A percentile compares a stretch with the other conserved stretches of the same genome.
Conservation (phyloP, 2,329 filamentous ascomycete species). For the Pyrenochaeta sp. region DNA sequence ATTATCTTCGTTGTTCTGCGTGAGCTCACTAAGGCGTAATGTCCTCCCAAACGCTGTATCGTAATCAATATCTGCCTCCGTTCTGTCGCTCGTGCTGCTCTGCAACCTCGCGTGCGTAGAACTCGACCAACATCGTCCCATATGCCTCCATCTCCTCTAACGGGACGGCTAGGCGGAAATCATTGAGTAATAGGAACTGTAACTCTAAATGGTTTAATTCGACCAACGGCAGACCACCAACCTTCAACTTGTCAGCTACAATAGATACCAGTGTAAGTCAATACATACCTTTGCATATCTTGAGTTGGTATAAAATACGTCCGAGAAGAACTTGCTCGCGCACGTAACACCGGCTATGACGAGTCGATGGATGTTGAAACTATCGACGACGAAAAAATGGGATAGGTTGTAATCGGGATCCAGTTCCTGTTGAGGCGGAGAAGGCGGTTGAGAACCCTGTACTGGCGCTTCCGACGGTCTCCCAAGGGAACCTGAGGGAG, state of each 20-base stretch:
- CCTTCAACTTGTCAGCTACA: conserved; percentile 62
- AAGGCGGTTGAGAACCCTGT: conserved; percentile 44
- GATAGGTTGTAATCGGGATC: conserved; percentile 64
- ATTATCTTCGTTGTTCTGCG: background rate
- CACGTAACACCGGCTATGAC: conserved; percentile 98
- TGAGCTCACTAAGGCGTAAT: background rate
- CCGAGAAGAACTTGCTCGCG: conserved; percentile 98
- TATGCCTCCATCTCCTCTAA: conserved; percentile 97
- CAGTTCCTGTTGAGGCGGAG: conserved; percentile 49
- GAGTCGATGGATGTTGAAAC: conserved; percentile 96
- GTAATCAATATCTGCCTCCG: conserved; percentile 20
- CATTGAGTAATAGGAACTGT: conserved; percentile 94
- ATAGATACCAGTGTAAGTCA: background rate
- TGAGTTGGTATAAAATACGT: conserved; percentile 99
- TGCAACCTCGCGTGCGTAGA: conserved; percentile 91
- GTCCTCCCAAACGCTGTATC: background rate
- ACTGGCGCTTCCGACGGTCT: conserved; percentile 44
- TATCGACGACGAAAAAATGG: conserved; percentile 93
- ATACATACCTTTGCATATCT: conserved; percentile 92
- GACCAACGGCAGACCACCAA: conserved; percentile 88
- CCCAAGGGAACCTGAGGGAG: conserved; percentile 59
- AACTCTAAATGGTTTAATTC: conserved; percentile 97
- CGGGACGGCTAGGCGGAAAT: conserved; percentile 91
- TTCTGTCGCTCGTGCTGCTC: conserved; percentile 60
- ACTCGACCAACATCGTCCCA: conserved; percentile 97